Percentiles rank a stretch among this genome's conserved stretches.
phyloP scores from a whole-genome alignment of 192 early-diverging fungal genomes.

The Physocladia obscura region DNA sequence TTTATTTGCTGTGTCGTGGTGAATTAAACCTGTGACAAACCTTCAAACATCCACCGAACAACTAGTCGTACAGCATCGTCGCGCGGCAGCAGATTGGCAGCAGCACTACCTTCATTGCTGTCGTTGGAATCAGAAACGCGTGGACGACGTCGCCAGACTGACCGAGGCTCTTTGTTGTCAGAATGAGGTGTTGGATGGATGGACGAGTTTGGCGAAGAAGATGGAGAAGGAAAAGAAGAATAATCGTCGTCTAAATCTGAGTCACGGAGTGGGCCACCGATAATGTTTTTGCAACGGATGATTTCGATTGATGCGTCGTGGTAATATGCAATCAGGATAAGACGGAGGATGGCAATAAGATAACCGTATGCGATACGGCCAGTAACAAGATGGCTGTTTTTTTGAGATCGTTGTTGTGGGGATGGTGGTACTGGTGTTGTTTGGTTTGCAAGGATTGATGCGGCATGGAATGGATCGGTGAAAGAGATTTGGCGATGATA shows the following conservation, averaged over 20 bases:
- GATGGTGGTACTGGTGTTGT: not conserved
- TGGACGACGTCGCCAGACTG: not conserved
- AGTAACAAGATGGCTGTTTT: not conserved
- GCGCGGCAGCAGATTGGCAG: not conserved
- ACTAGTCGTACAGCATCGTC: conserved; percentile 23
- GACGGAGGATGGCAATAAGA: not conserved
- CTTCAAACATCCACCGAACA: conserved; percentile 47
- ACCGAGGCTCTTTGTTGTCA: not conserved
- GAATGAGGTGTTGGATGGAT: no score
- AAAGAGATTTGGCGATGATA: conserved; percentile 7
- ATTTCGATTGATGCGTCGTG: conserved; percentile 16
- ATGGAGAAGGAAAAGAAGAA: no score
- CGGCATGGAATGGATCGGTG: conserved; percentile 15
- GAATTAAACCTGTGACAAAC: not conserved
- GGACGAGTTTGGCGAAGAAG: no score
- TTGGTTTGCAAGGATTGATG: not conserved
- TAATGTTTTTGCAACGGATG: conserved; percentile 1
- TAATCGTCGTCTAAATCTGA: conserved; percentile 19
- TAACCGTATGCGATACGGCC: not conserved
- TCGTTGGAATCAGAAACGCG: not conserved
- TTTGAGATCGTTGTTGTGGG: not conserved
- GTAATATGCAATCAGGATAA: not conserved
- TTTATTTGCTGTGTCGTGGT: not conserved
- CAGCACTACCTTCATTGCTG: not conserved
- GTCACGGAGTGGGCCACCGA: not conserved